Percentiles rank a stretch among this genome's conserved stretches.
phyloP scores from a whole-genome alignment of 805 yeast genomes.

The Pichia deserticola region DNA sequence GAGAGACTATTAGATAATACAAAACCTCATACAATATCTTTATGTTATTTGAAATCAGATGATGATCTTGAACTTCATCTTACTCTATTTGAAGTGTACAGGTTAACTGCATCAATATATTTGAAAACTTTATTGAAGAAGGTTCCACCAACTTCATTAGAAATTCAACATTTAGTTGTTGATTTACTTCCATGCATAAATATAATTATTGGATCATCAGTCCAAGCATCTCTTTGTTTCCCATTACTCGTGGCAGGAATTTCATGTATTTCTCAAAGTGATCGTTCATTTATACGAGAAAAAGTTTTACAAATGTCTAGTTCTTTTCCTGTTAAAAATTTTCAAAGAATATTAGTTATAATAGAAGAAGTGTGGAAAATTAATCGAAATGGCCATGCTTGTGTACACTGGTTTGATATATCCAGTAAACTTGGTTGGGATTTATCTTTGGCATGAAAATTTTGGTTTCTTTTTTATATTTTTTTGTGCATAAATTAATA shows the following conservation, averaged over 20 bases:
- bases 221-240: constrained; percentile 25
- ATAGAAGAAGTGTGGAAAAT: constrained; percentile 30
- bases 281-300: constrained; percentile 18
- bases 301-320: constrained; percentile 20
- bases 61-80: constrained; percentile 26
- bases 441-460: constrained; percentile 15
- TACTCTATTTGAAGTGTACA: constrained; percentile 29
- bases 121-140: constrained; percentile 14
- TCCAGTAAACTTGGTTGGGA: constrained; percentile 30
- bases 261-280: constrained; percentile 16
- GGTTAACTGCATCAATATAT: constrained; percentile 15
- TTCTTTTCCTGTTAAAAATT: constrained; percentile 28
- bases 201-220: constrained; percentile 12
- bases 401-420: constrained; percentile 32
- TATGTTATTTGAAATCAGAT: constrained; percentile 14
- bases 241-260: constrained; percentile 30
- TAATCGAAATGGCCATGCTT: constrained; percentile 25
- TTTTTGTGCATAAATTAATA: no score
- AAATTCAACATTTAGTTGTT: constrained; percentile 13
- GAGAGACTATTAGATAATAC: constrained; percentile 12
- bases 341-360: constrained; percentile 25
- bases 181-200: constrained; percentile 13
- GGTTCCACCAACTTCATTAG: constrained; percentile 17
- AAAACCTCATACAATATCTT: constrained; percentile 13
- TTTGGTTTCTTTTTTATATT: no score